A percentile compares a stretch with the other conserved stretches of the same genome.
These are phyloP conservation scores for Gnaphalium uliginosum DNA, from an alignment of 129 eudicot genomes.

Conservation along the genomic window DNA sequence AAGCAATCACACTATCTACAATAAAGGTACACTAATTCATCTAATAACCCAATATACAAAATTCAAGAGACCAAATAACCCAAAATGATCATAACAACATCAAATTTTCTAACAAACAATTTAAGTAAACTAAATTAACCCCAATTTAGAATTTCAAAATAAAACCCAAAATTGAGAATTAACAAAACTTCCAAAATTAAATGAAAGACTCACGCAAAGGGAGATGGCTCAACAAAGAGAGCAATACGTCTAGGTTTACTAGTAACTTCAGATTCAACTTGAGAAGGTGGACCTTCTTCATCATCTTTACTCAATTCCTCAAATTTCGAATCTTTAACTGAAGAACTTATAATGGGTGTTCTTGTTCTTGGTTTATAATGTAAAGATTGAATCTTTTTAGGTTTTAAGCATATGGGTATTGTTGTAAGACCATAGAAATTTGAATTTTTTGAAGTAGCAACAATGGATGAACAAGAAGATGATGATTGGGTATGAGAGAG, in stretches of 20 bases:
- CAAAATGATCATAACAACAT: not conserved
- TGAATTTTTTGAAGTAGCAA: slow-evolving; percentile 23
- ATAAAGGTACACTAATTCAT: not conserved
- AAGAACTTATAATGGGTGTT: slow-evolving; percentile 25
- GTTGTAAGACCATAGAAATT: slow-evolving; percentile 35
- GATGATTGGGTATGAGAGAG: slow-evolving; percentile 36
- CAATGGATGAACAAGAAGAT: slow-evolving; percentile 20
- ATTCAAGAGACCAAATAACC: not conserved
- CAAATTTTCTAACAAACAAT: not conserved
- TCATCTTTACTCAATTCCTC: slow-evolving; percentile 52
- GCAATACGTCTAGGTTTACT: slow-evolving; percentile 90
- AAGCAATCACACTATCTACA: slow-evolving; percentile 9
- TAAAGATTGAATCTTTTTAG: slow-evolving; percentile 30
- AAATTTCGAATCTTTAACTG: slow-evolving; percentile 38
- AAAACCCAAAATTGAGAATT: slow-evolving; percentile 5
- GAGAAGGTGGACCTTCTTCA: slow-evolving; percentile 53
- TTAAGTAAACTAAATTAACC: not conserved
- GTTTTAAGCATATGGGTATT: slow-evolving; percentile 36
- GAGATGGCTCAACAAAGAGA: slow-evolving; percentile 98
- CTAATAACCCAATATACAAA: not conserved
- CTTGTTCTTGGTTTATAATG: slow-evolving; percentile 7
- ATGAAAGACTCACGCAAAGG: slow-evolving; percentile 77
- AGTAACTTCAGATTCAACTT: slow-evolving; percentile 51
- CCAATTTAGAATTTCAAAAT: slow-evolving; percentile 5
- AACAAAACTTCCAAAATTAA: not conserved